Conservation (phyloP, 1,139 yeast species). For the Geotrichum cucujoidarum region DNA sequence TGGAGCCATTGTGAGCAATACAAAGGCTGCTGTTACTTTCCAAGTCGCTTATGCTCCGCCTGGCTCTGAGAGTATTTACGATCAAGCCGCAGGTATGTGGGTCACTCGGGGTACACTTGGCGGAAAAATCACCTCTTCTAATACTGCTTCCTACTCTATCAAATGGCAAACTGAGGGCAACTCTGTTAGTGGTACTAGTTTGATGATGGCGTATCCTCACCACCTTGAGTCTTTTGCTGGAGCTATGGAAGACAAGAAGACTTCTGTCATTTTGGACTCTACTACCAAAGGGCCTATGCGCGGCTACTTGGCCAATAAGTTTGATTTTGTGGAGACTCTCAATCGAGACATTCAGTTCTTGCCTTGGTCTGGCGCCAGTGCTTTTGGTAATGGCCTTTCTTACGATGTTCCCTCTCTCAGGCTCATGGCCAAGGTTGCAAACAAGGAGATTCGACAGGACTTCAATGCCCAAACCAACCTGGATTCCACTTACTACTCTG, state of each 20-base stretch:
- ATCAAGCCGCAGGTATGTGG: constrained; percentile 60
- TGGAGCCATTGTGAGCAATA: constrained; percentile 42
- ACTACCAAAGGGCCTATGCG: constrained; percentile 65
- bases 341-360: constrained; percentile 50
- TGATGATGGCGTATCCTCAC: constrained; percentile 69
- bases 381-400: constrained; percentile 45
- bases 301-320: constrained; percentile 50
- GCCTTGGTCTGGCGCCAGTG: constrained; percentile 50
- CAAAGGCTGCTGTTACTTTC: constrained; percentile 49
- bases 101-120: constrained; percentile 40
- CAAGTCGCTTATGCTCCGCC: constrained; percentile 58
- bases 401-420: constrained; percentile 54
- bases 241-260: constrained; percentile 60
- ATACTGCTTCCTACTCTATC: constrained; percentile 43
- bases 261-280: constrained; percentile 52
- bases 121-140: constrained; percentile 38
- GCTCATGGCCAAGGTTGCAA: constrained; percentile 52
- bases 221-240: constrained; percentile 53
- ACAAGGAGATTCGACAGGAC: constrained; percentile 55
- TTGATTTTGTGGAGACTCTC: constrained; percentile 50
- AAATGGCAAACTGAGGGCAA: constrained; percentile 51
- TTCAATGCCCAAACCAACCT: constrained; percentile 47
- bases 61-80: constrained; percentile 39
- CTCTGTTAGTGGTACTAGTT: constrained; percentile 48
- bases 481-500: constrained; percentile 50